Evolutionary conservation across 306 rosid genomes (phyloP).

Genomic region (Ceratonia siliqua): DNA sequence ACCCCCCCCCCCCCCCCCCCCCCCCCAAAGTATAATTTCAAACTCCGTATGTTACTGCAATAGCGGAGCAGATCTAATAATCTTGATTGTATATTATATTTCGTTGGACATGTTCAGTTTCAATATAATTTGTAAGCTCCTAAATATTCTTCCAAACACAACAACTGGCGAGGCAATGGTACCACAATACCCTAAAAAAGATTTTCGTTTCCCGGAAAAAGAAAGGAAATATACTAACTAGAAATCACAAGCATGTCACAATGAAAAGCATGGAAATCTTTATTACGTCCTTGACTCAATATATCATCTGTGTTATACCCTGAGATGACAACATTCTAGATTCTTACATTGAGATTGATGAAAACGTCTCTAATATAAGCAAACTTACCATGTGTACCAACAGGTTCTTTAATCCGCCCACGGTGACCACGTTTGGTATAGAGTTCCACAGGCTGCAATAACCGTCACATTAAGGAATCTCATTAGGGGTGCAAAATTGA

Average conservation of each 20-base stretch:
- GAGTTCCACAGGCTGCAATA: slow-evolving; percentile 92
- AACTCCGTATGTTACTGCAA: neutral
- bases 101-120: neutral
- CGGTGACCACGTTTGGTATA: slow-evolving; percentile 85
- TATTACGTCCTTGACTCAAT: neutral
- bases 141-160: neutral
- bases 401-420: slow-evolving; percentile 91
- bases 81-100: neutral
- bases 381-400: slow-evolving; percentile 92
- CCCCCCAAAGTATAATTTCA: neutral
- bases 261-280: slow-evolving; percentile 7
- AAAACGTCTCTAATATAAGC: neutral
- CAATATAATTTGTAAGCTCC: neutral
- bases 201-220: neutral
- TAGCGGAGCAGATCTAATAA: neutral
- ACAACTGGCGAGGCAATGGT: neutral
- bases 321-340: slow-evolving; percentile 6
- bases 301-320: slow-evolving; percentile 2
- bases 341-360: slow-evolving; percentile 12
- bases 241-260: neutral
- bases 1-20: too few species aligned
- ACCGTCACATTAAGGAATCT: slow-evolving; percentile 34
- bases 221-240: neutral
- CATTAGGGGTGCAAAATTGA: slow-evolving; percentile 6
- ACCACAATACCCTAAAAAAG: neutral